Evolutionary conservation across 1,139 yeast genomes (phyloP).

Genomic region (Kluyveromyces sp.): DNA sequence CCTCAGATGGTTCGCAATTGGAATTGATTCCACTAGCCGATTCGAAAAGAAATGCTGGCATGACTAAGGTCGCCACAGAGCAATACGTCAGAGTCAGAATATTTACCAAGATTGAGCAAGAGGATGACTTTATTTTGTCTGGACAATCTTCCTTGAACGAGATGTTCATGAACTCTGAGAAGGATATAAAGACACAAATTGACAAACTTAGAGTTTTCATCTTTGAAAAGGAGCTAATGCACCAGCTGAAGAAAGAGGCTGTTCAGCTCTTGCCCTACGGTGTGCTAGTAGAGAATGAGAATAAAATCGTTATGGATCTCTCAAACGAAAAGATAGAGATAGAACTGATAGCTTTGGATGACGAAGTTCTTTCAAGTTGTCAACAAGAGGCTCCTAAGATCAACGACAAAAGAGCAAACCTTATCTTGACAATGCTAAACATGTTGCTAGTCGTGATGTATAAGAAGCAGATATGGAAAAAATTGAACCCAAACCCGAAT

Average conservation of each 20-base stretch:
- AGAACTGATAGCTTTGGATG: constrained; percentile 51
- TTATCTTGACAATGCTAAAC: constrained; percentile 42
- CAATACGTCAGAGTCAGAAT: constrained; percentile 47
- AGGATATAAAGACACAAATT: constrained; percentile 44
- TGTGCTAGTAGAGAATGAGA: constrained; percentile 59
- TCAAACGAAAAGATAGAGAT: constrained; percentile 65
- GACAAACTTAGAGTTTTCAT: constrained; percentile 60
- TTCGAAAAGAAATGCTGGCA: constrained; percentile 11
- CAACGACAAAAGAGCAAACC: constrained; percentile 32
- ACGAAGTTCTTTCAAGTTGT: constrained; percentile 33
- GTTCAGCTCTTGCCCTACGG: constrained; percentile 62
- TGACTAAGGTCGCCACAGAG: constrained; percentile 16
- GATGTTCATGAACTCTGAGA: constrained; percentile 15
- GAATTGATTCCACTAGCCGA: constrained; percentile 36
- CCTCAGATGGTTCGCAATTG: constrained; percentile 32
- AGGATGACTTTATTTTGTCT: constrained; percentile 40
- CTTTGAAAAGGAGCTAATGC: constrained; percentile 71
- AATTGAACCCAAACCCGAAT: constrained; percentile 11
- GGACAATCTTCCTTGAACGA: constrained; percentile 31
- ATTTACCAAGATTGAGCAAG: constrained; percentile 47
- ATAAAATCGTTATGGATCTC: constrained; percentile 56
- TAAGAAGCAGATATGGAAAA: constrained; percentile 39
- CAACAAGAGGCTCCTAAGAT: constrained; percentile 33
- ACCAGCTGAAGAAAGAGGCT: constrained; percentile 72
- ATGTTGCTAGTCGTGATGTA: constrained; percentile 36